Base-by-base conservation (phyloP, 108 stramenopile species). In the Asterionellopsis glacialis region DNA sequence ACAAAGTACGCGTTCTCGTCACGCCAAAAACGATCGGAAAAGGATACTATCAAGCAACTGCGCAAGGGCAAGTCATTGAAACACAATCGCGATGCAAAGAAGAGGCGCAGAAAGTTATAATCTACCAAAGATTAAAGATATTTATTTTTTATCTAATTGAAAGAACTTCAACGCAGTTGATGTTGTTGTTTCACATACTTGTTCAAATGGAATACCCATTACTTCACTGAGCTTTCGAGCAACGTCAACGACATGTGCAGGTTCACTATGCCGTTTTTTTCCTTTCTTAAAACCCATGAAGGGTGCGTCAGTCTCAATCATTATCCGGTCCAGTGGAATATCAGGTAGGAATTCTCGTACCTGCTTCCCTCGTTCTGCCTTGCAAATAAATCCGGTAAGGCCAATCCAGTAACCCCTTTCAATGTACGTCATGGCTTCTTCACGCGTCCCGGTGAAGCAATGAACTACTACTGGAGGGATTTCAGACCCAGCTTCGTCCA, bases 61-160 rank as follows among this genome's bases (percentile, higher is more conserved):
- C 85, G 79, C 26, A 70, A 61, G 58, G 63, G 59, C 47, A 57
- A 68, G 57, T 59, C 69, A 26, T 63, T 63, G 41, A 67, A 75
- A 49, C 69, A 70, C 9, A 64, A 64, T 23, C 82, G 80, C 57
- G 80, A 80, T 22, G 87, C 82, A 14, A 90, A 88, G 73, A 94
- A 90, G 70, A 59, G 91, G 45, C 73, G 92, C 57, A 67, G 92
- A 73, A 90, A 84, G 75, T 55, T 65, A 15, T 85, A 80, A 63
- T 62, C 7, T 33, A 26, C 25, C 2, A 27, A 24, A 23, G 9
- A 4, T 6, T 27, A 55, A 16, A 6, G 21, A 21, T 22, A 48
- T 1, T 48, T 22, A 21, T 6, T 9, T 52, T 52, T 5, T 19
- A 23, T 54, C 21, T 1, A 57, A 13, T 57, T 47, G 56, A 43